A percentile compares a stretch with the other conserved stretches of the same genome.
phyloP scores from a whole-genome alignment of 768 basidiomycete genomes.

The Lactarius pseudohatsudake region DNA sequence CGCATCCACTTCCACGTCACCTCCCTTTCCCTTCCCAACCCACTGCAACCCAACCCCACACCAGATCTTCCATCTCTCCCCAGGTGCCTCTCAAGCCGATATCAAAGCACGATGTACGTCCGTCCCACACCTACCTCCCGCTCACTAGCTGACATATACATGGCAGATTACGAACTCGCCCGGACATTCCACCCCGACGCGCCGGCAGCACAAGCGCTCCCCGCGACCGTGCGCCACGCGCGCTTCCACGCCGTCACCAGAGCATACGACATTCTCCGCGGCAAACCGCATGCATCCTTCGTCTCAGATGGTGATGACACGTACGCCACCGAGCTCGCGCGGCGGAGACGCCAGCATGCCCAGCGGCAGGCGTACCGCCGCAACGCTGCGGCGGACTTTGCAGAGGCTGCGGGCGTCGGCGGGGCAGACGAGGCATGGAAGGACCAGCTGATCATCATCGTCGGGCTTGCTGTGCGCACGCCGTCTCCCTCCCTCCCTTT shows the following conservation, averaged over 20 bases:
- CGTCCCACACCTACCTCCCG: not conserved
- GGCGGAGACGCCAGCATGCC: constrained; percentile 43
- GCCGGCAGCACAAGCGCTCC: constrained; percentile 41
- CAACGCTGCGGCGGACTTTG: constrained; percentile 22
- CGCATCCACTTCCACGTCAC: constrained; percentile 28
- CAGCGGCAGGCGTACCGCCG: constrained; percentile 37
- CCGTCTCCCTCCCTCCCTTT: not conserved
- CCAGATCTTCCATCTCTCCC: constrained; percentile 70
- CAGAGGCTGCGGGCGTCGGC: constrained; percentile 24
- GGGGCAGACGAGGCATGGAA: constrained; percentile 48
- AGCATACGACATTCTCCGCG: constrained; percentile 61
- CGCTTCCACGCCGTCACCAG: constrained; percentile 64
- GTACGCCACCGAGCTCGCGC: constrained; percentile 51
- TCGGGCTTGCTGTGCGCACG: constrained; percentile 49
- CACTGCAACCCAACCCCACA: constrained; percentile 58
- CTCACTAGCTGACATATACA: not conserved
- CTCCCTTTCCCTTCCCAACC: constrained; percentile 50
- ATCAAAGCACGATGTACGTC: constrained; percentile 69
- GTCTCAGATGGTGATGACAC: constrained; percentile 38
- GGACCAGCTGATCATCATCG: constrained; percentile 48
- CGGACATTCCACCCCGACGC: constrained; percentile 73
- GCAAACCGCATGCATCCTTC: constrained; percentile 33
- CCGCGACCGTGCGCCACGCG: constrained; percentile 49
- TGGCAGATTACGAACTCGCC: constrained; percentile 70
- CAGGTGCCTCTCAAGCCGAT: constrained; percentile 53